Evolutionary conservation across 305 asterid species (phyloP).

Genomic region (Fraxinus nigra): DNA sequence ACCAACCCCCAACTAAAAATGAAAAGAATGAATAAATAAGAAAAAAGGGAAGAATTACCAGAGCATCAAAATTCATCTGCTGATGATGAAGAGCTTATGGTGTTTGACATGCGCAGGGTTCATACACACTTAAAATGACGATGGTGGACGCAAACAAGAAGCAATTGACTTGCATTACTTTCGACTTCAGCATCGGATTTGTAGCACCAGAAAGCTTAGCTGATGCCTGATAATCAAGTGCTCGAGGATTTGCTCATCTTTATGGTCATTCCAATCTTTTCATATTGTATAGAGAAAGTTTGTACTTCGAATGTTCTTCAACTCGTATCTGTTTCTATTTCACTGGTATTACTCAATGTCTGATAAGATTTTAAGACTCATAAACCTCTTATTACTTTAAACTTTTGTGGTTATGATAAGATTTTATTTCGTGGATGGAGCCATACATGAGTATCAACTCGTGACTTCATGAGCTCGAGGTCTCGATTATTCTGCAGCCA

Average conservation of each 20-base stretch:
- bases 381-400: background rate
- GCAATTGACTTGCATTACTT: constrained; percentile 65
- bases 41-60: background rate
- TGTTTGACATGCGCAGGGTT: constrained; percentile 51
- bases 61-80: background rate
- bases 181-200: constrained; percentile 68
- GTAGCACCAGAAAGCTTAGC: constrained; percentile 48
- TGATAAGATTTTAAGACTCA: background rate
- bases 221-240: constrained; percentile 43
- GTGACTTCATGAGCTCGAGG: constrained; percentile 85
- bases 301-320: background rate
- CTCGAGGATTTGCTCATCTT: constrained; percentile 9
- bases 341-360: background rate
- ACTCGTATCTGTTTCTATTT: background rate
- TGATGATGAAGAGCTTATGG: background rate
- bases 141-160: constrained; percentile 50
- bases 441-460: constrained; percentile 90
- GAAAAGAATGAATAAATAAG: background rate
- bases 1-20: background rate
- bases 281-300: constrained; percentile 2
- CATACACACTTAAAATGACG: constrained; percentile 59
- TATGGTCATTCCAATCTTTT: background rate
- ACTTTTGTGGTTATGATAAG: background rate
- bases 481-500: constrained; percentile 73
- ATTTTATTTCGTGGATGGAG: constrained; percentile 29